Percentiles rank a stretch among this genome's conserved stretches.
Conservation (phyloP, 441 rosid species). For the Euphorbia corollata region DNA sequence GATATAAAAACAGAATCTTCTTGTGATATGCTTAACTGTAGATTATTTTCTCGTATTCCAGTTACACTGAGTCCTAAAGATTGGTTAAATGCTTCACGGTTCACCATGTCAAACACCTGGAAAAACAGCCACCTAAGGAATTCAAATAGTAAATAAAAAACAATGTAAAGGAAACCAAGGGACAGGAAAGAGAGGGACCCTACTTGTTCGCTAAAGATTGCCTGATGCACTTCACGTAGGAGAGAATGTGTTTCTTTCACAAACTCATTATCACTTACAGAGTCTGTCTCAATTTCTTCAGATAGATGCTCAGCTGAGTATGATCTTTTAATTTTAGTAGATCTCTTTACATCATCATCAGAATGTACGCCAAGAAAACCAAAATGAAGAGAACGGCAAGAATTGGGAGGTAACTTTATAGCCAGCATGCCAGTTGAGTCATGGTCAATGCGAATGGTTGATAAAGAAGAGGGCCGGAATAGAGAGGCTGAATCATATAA, state of each 20-base stretch:
- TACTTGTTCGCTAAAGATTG: slow-evolving; percentile 88
- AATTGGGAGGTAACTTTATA: slow-evolving; percentile 64
- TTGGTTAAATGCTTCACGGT: slow-evolving; percentile 70
- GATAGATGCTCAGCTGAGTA: slow-evolving; percentile 24
- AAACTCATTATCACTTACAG: slow-evolving; percentile 49
- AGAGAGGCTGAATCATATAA: slow-evolving; percentile 41
- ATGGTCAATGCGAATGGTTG: slow-evolving; percentile 70
- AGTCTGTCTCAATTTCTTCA: slow-evolving; percentile 36
- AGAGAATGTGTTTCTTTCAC: slow-evolving; percentile 57
- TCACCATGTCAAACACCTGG: slow-evolving; percentile 79
- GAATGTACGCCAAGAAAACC: slow-evolving; percentile 59
- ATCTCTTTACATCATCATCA: slow-evolving; percentile 25
- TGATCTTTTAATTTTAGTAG: slow-evolving; percentile 28
- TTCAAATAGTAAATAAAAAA: slow-evolving; percentile 10
- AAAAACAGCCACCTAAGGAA: slow-evolving; percentile 24
- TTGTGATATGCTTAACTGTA: slow-evolving; percentile 62
- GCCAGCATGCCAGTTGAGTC: slow-evolving; percentile 91
- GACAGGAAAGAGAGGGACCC: neutral
- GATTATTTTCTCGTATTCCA: slow-evolving; percentile 73
- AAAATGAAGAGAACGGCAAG: slow-evolving; percentile 61
- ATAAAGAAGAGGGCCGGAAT: slow-evolving; percentile 54
- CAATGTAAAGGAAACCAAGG: slow-evolving; percentile 2
- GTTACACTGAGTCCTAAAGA: slow-evolving; percentile 66
- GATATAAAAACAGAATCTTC: slow-evolving; percentile 68
- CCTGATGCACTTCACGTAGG: slow-evolving; percentile 66